These are phyloP conservation scores for Cladosporium sp. DNA, from an alignment of 2,329 filamentous ascomycete species.

Conservation along the genomic window DNA sequence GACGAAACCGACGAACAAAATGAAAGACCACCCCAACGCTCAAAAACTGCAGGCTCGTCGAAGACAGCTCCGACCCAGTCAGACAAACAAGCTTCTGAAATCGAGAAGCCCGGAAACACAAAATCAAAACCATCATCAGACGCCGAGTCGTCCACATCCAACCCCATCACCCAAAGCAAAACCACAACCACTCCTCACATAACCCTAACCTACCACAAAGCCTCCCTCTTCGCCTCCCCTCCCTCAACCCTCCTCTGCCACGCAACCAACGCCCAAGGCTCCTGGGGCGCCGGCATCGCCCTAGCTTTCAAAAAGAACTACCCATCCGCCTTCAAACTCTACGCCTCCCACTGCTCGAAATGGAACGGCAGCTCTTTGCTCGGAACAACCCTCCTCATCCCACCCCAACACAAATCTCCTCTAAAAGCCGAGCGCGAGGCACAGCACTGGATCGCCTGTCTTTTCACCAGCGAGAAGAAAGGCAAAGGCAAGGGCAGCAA, in stretches of 20 bases:
- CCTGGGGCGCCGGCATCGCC: constrained; percentile 63
- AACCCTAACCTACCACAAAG: constrained; percentile 33
- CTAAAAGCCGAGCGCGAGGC: constrained; percentile 51
- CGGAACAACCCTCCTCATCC: constrained; percentile 57
- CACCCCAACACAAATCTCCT: constrained; percentile 43
- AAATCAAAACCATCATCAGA: background rate
- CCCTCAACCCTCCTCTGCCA: constrained; percentile 56
- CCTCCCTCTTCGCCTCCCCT: constrained; percentile 58
- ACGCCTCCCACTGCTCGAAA: constrained; percentile 51
- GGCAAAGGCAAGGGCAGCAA: constrained; percentile 49
- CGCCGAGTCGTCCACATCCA: background rate
- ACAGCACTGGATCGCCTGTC: constrained; percentile 61
- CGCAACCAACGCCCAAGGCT: constrained; percentile 61
- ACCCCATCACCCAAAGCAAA: background rate
- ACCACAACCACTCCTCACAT: background rate
- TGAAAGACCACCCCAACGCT: background rate
- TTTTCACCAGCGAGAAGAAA: constrained; percentile 58
- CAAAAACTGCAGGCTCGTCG: background rate
- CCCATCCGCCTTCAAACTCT: constrained; percentile 52
- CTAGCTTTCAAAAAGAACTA: constrained; percentile 53
- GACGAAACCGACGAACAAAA: background rate
- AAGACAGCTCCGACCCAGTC: background rate
- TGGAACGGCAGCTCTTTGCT: constrained; percentile 33
- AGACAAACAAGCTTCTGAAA: background rate
- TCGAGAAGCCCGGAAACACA: background rate